These are phyloP conservation scores for Apiotrichum sp. DNA, from an alignment of 1,284 basidiomycete genomes.

Conservation along the genomic window DNA sequence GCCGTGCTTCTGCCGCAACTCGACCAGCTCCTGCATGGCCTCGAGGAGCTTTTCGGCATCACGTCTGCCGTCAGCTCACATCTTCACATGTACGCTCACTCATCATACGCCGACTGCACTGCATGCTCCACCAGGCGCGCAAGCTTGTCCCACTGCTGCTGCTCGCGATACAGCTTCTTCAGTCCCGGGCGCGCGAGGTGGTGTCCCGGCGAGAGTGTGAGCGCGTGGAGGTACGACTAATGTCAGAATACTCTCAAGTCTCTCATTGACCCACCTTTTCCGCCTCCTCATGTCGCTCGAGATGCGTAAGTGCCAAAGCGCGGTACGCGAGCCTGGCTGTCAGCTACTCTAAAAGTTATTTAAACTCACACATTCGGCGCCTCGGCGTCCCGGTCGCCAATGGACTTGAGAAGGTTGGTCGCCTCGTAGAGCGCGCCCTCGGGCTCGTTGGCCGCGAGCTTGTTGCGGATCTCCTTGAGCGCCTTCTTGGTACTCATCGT, in stretches of 20 bases:
- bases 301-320: constrained; percentile 66
- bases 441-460: constrained; percentile 69
- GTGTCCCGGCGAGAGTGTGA: constrained; percentile 58
- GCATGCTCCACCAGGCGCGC: constrained; percentile 54
- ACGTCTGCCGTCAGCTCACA: constrained; percentile 49
- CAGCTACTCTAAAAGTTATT: too few species aligned
- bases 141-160: constrained; percentile 59
- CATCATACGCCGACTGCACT: constrained; percentile 55
- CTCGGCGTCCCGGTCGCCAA: constrained; percentile 53
- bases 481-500: constrained; percentile 32
- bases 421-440: constrained; percentile 49
- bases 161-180: constrained; percentile 64
- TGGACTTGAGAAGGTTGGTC: constrained; percentile 52
- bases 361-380: constrained; percentile 61
- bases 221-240: constrained; percentile 70
- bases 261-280: constrained; percentile 64
- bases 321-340: constrained; percentile 67
- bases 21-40: constrained; percentile 67
- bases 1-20: constrained; percentile 58
- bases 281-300: constrained; percentile 63
- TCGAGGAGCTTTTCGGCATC: constrained; percentile 77
- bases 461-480: constrained; percentile 73
- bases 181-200: constrained; percentile 66
- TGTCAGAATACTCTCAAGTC: not conserved
- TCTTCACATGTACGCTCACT: constrained; percentile 48